Conservation (phyloP, 1,284 basidiomycete species). For the Chalciporus sp. region DNA sequence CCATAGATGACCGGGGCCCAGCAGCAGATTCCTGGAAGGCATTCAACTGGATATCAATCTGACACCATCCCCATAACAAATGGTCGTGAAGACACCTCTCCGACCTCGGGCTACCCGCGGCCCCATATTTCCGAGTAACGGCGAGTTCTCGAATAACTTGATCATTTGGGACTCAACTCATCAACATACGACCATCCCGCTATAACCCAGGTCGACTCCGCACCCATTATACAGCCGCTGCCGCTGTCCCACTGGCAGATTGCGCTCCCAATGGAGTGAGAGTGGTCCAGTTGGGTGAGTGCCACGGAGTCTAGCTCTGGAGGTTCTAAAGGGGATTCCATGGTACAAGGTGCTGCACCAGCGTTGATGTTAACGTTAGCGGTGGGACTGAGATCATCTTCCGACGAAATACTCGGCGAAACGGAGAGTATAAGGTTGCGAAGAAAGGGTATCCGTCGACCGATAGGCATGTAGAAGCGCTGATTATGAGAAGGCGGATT, state of each 20-base stretch:
- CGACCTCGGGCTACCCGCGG: no score
- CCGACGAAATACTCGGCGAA: not conserved
- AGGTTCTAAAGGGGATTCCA: not conserved
- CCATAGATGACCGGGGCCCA: no score
- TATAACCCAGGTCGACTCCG: slow-evolving; percentile 58
- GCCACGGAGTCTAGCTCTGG: slow-evolving; percentile 8
- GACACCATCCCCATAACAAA: no score
- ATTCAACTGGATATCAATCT: no score
- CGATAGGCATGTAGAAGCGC: slow-evolving; percentile 69
- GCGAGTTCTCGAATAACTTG: not conserved
- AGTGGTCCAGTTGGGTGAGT: slow-evolving; percentile 25
- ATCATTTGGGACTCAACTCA: slow-evolving; percentile 24
- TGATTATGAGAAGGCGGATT: slow-evolving; percentile 73
- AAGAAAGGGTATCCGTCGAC: slow-evolving; percentile 73
- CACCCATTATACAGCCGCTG: not conserved
- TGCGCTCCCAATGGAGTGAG: slow-evolving; percentile 67
- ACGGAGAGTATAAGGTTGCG: slow-evolving; percentile 71
- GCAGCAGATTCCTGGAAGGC: no score
- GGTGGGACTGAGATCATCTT: not conserved
- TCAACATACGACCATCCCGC: slow-evolving; percentile 27
- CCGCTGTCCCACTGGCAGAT: not conserved
- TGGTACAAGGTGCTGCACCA: no score
- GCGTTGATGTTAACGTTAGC: no score
- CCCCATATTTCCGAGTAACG: not conserved
- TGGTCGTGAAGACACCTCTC: no score